Evolutionary conservation across 148 eudicot genomes (phyloP).

Genomic region (Hydrangea macrophylla): DNA sequence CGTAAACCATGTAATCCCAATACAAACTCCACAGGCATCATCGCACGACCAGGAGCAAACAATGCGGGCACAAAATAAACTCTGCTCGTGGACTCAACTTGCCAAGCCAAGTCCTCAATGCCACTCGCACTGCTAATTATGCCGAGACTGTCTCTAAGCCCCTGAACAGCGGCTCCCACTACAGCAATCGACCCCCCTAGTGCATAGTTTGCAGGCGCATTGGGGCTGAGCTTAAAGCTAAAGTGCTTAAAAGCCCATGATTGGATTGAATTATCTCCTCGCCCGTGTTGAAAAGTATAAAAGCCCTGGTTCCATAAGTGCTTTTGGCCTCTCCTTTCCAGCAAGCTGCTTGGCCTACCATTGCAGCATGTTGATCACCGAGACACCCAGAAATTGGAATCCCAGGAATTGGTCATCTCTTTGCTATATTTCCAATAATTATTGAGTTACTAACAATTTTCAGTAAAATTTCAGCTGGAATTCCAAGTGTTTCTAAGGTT

Average conservation of each 20-base stretch:
- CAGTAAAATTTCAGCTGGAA: constrained; percentile 60
- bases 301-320: constrained; percentile 97
- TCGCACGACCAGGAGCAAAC: constrained; percentile 99
- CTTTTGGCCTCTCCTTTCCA: constrained; percentile 91
- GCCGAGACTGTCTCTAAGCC: constrained; percentile 95
- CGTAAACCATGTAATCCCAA: constrained; percentile 93
- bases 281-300: constrained; percentile 90
- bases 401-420: constrained; percentile 81
- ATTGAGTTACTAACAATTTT: constrained; percentile 86
- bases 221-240: constrained; percentile 90
- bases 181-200: constrained; percentile 98
- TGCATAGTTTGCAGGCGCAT: constrained; percentile 81
- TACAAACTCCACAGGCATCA: constrained; percentile 93
- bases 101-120: constrained; percentile 81
- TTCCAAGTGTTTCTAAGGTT: constrained; percentile 57
- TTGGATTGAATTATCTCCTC: constrained; percentile 58
- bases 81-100: constrained; percentile 83
- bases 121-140: constrained; percentile 69
- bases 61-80: constrained; percentile 96
- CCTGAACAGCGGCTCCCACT: constrained; percentile 98
- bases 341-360: constrained; percentile 97
- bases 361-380: constrained; percentile 98
- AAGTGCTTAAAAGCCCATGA: constrained; percentile 79
- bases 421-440: constrained; percentile 57
- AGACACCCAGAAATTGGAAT: constrained; percentile 95